These are phyloP conservation scores for Durotheca rogersii DNA, from an alignment of 495 filamentous ascomycete species.

Conservation along the genomic window DNA sequence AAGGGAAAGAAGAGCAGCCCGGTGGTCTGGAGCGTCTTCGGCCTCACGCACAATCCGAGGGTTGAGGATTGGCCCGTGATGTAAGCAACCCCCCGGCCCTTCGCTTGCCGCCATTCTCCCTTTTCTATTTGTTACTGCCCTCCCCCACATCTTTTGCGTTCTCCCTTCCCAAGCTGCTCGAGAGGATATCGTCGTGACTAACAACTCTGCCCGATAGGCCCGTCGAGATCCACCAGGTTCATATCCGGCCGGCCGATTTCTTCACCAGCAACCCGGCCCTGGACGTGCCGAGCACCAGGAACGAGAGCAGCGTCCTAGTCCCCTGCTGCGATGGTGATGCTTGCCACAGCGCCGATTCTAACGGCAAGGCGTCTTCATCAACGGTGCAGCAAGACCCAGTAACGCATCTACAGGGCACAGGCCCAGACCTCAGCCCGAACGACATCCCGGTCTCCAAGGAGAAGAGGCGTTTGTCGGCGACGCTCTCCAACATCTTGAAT, in stretches of 20 bases:
- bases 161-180: too few relatives aligned
- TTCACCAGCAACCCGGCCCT: slow-evolving; percentile 56
- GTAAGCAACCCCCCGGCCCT: slow-evolving; percentile 33
- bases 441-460: slow-evolving; percentile 22
- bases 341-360: slow-evolving; percentile 1
- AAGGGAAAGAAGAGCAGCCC: slow-evolving; percentile 40
- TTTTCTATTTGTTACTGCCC: background rate
- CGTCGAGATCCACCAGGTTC: slow-evolving; percentile 59
- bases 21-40: slow-evolving; percentile 63
- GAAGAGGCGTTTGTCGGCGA: slow-evolving; percentile 26
- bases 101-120: slow-evolving; percentile 1
- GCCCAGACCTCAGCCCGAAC: slow-evolving; percentile 35
- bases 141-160: background rate
- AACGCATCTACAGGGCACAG: slow-evolving; percentile 38
- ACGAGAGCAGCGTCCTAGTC: slow-evolving; percentile 53
- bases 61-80: slow-evolving; percentile 66
- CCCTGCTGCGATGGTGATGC: slow-evolving; percentile 26
- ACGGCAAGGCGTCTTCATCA: slow-evolving; percentile 12
- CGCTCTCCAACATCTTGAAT: slow-evolving; percentile 26
- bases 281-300: slow-evolving; percentile 55
- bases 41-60: slow-evolving; percentile 60
- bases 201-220: slow-evolving; percentile 50
- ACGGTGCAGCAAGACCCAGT: slow-evolving; percentile 26
- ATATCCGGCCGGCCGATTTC: slow-evolving; percentile 56
- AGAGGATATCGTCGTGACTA: too few relatives aligned